A percentile compares a stretch with the other conserved stretches of the same genome.
Evolutionary conservation across 1,284 basidiomycete species (phyloP).

Genomic region (Puccinia triticina): DNA sequence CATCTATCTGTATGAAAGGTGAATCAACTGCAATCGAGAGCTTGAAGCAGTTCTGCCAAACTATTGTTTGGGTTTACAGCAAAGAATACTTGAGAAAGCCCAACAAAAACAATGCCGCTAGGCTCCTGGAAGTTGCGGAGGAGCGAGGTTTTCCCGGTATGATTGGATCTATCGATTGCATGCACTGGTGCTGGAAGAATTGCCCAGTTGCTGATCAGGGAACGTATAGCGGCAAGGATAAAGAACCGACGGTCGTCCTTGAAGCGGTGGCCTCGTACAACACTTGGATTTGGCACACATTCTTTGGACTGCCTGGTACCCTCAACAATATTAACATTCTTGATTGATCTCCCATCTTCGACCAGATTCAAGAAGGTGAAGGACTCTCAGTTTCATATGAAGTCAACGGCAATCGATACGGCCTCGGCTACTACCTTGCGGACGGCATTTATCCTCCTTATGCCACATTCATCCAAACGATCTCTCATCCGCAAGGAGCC

Average conservation of each 20-base stretch:
- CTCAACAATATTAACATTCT: conserved; percentile 19
- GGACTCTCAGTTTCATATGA: not conserved
- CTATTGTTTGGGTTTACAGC: not conserved
- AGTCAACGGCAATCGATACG: not conserved
- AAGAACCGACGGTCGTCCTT: not conserved
- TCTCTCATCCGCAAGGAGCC: not conserved
- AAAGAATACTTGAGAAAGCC: not conserved
- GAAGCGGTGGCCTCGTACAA: not conserved
- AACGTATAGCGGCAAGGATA: not conserved
- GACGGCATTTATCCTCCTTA: not conserved
- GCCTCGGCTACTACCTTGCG: not conserved
- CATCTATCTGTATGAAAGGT: too few species aligned
- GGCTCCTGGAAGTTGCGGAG: not conserved
- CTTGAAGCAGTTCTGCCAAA: not conserved
- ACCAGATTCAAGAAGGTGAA: not conserved
- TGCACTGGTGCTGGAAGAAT: not conserved
- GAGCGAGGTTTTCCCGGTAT: not conserved
- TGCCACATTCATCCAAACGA: not conserved
- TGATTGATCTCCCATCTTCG: not conserved
- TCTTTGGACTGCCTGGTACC: conserved; percentile 16
- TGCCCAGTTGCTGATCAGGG: not conserved
- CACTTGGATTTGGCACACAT: conserved; percentile 1
- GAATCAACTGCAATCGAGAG: not conserved
- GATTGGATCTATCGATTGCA: not conserved
- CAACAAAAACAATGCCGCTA: not conserved